These are phyloP conservation scores for Paramyrothecium roridum DNA, from an alignment of 2,329 filamentous ascomycete genomes.

Conservation along the genomic window DNA sequence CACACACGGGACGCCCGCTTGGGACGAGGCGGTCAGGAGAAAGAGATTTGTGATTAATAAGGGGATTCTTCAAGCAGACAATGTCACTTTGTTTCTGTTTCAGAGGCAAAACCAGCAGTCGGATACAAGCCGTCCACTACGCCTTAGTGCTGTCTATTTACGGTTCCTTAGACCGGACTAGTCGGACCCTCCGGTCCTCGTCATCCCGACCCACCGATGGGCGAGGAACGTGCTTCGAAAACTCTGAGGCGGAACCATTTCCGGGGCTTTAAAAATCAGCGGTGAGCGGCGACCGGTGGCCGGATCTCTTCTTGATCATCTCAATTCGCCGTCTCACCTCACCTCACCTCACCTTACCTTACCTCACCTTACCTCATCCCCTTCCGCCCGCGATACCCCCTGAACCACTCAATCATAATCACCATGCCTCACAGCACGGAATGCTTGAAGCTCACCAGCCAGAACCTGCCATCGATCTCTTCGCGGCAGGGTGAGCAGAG, in stretches of 20 bases:
- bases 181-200: neutral
- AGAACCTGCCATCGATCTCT: slow-evolving; percentile 16
- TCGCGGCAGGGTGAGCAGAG: slow-evolving; percentile 14
- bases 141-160: neutral
- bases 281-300: neutral
- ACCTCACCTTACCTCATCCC: neutral
- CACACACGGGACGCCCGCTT: too few relatives aligned
- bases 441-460: slow-evolving; percentile 21
- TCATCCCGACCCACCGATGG: neutral
- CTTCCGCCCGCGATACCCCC: too few relatives aligned
- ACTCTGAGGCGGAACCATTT: neutral
- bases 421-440: slow-evolving; percentile 11
- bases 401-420: neutral
- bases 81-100: too few relatives aligned
- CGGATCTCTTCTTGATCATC: neutral
- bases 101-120: too few relatives aligned
- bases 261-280: neutral
- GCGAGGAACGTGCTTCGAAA: neutral
- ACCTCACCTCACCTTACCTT: neutral
- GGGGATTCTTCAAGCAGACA: too few relatives aligned
- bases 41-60: too few relatives aligned
- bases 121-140: too few relatives aligned
- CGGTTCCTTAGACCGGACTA: neutral
- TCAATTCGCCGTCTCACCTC: neutral
- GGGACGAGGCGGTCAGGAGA: too few relatives aligned